Evolutionary conservation across 129 eudicot genomes (phyloP), one percentile per base, ranked within the genome.

Genomic region (Helichrysum umbraculigerum): DNA sequence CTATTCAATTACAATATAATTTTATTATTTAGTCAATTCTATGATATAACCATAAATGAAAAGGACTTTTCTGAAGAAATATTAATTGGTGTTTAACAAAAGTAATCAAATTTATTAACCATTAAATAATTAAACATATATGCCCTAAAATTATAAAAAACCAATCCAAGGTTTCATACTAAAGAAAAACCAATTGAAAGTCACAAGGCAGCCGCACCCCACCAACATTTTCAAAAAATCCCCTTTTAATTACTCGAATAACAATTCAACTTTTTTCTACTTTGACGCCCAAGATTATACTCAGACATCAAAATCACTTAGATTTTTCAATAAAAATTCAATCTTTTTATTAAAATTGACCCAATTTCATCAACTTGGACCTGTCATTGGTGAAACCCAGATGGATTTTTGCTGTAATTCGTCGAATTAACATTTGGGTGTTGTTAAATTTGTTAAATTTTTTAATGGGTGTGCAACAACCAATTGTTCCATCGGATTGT

Each of bases 381-480:
- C 20, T 56, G 66, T 21, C 19, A 56, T 72, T 33, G 79, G 62
- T 8, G 10, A 20, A 8, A 69, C 69, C 51, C 70, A 58, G 62
- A 70, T 78, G 81, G 63, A 42, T 41, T 42, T 21, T 1, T 59
- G 22, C 19, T 39, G 21, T 66, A 76, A 52, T 68, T 76, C 25
- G 19, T 76, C 66, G 70, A 69, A 78, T 20, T 15, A 67, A 61
- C 70, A 11, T 70, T 39, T 44, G 69, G 76, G 28, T 41, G 19
- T 78, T 41, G 64, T n/a, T 75, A n/a, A 41, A 10, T 41, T 41
- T 41, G 47, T 41, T 41, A 14, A 41, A 75, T 69, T 77, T 6
- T 22, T 22, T 15, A 74, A 68, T 69, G 76, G 75, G 76, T 15
- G 76, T 78, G 25, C 76, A 78, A 68, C 82, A 78, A 70, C 77